phyloP scores from a whole-genome alignment of 108 stramenopile genomes.

The Fistulifera solaris region DNA sequence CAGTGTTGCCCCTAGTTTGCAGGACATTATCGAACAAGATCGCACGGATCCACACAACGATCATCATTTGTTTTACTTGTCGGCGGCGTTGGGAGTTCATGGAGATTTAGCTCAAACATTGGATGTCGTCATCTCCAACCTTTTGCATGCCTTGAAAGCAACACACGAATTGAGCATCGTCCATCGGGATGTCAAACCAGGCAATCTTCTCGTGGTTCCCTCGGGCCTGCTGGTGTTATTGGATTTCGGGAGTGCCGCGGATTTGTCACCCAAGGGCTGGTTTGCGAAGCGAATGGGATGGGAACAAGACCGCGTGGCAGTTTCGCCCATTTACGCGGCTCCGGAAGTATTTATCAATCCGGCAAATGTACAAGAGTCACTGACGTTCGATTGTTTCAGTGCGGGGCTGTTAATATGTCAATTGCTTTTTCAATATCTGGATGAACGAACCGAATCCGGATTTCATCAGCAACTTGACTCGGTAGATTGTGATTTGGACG shows the following conservation, averaged over 20 bases:
- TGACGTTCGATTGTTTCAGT: conserved; percentile 63
- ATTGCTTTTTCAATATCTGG: conserved; percentile 63
- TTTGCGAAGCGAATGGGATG: not conserved
- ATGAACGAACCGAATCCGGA: conserved; percentile 66
- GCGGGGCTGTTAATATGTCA: conserved; percentile 61
- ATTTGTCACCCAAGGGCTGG: conserved; percentile 36
- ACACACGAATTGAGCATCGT: conserved; percentile 48
- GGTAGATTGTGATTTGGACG: conserved; percentile 55
- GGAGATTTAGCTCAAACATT: conserved; percentile 45
- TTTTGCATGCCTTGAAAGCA: conserved; percentile 36
- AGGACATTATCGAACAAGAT: conserved; percentile 11
- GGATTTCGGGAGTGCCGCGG: conserved; percentile 80
- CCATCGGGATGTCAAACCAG: conserved; percentile 79
- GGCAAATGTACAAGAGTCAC: conserved; percentile 15
- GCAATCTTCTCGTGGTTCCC: conserved; percentile 42
- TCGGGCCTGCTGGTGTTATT: conserved; percentile 31
- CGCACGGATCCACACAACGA: conserved; percentile 8
- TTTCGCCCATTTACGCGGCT: conserved; percentile 68
- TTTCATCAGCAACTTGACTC: conserved; percentile 53
- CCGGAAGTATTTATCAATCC: conserved; percentile 55
- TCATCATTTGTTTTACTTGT: conserved; percentile 31
- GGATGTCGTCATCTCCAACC: conserved; percentile 25
- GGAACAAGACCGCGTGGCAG: conserved; percentile 26
- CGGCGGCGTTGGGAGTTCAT: conserved; percentile 30
- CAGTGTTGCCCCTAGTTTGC: conserved; percentile 36